Evolutionary conservation across 345 rosid species (phyloP), one percentile per base, ranked within the genome.

Genomic region (Toxicodendron radicans): DNA sequence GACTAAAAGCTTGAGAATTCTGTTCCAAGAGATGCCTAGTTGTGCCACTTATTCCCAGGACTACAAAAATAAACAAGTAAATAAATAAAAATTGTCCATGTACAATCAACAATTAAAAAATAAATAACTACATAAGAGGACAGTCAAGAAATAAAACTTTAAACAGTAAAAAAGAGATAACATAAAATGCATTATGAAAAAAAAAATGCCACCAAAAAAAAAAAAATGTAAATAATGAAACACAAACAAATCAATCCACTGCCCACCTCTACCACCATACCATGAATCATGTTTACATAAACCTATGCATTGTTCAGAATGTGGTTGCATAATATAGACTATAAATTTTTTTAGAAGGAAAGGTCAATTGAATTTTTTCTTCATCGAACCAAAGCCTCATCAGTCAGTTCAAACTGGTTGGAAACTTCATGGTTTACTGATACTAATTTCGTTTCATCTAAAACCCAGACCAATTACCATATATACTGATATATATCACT

Each of bases 21-120:
- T 93, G 91, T 74, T 93, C 91, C 83, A 96, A 83, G 33, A 88
- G 92, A 80, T 82, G 87, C 80, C 83, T 79, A 24, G 87, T 76
- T 58, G 81, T 72, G 24, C 92, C 88, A 75, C 86, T 85, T 73
- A 85, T 76, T 82, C 92, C 98, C 91, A 94, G 79, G 54, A 75
- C 79, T 68, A 80, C 53, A 70, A 68, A 78, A 72, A 32, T 20
- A 66, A 73, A 38, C 71, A 73, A 66, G 60, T 51, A 24, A 8
- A 56, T 53, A 57, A 51, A 74, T 32, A 33, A 57, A 52, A 64
- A 23, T 46, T 11, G 21, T 11, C 56, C 24, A 58, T 30, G 23
- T 8, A 33, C 43, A 79, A 58, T 21, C 57, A 69, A 74, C 10
- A 17, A 48, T 58, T 51, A 35, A 10, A 46, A 58, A 58, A 58